Conservation (phyloP, 768 basidiomycete species). For the Tulasnella sp. region DNA sequence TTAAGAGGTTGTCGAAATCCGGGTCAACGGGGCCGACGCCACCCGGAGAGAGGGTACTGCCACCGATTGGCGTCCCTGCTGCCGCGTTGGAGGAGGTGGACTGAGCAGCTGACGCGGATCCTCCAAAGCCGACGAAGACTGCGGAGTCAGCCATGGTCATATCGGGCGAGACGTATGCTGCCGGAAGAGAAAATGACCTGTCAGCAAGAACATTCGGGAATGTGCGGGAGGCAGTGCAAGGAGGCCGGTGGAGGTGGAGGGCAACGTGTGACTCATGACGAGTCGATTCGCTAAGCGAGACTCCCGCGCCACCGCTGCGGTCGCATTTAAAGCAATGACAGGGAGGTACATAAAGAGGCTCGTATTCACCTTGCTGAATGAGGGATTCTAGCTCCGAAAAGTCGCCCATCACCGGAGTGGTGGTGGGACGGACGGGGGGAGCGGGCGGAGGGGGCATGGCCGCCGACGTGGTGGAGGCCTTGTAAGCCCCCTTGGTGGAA, state of each 20-base stretch:
- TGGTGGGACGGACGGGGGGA: constrained; percentile 14
- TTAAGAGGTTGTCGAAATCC: constrained; percentile 26
- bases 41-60: constrained; percentile 6
- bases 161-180: constrained; percentile 7
- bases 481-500: background rate
- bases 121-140: constrained; percentile 9
- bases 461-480: constrained; percentile 6
- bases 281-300: constrained; percentile 11
- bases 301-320: constrained; percentile 5
- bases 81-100: background rate
- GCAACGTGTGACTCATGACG: constrained; percentile 4
- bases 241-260: constrained; percentile 18
- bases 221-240: constrained; percentile 2
- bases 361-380: constrained; percentile 30
- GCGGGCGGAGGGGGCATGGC: constrained; percentile 9
- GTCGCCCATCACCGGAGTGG: background rate
- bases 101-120: constrained; percentile 21
- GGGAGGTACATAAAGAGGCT: background rate
- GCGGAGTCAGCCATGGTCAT: constrained; percentile 19
- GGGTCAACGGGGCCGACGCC: constrained; percentile 15
- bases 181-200: constrained; percentile 3
- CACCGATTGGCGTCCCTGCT: background rate
- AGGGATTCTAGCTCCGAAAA: constrained; percentile 13
- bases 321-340: background rate
- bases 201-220: constrained; percentile 27